phyloP scores from a whole-genome alignment of 306 rosid genomes.

The Quercus berberidifolia region DNA sequence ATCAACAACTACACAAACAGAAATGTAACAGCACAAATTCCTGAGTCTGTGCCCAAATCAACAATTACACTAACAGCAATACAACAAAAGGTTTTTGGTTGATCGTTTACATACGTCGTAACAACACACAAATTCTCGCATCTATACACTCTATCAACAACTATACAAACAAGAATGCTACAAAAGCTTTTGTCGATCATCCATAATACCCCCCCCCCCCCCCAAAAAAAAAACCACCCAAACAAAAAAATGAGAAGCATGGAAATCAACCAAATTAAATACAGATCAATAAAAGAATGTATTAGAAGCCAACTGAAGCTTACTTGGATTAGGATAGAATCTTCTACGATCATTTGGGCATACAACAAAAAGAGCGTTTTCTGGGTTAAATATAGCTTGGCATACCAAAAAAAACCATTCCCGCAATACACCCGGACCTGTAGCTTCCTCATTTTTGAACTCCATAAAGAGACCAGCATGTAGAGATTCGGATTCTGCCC shows the following conservation, averaged over 20 bases:
- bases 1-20: too few relatives aligned
- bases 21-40: too few relatives aligned
- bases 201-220: too few relatives aligned
- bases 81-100: too few relatives aligned
- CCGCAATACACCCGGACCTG: conserved; percentile 83
- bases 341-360: conserved; percentile 78
- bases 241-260: neutral
- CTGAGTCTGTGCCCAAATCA: too few relatives aligned
- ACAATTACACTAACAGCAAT: too few relatives aligned
- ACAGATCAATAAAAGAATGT: neutral
- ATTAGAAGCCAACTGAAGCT: conserved; percentile 18
- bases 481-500: conserved; percentile 44
- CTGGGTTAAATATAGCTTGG: conserved; percentile 66
- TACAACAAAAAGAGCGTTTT: conserved; percentile 65
- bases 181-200: too few relatives aligned
- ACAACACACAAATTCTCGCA: too few relatives aligned
- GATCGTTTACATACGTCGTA: too few relatives aligned
- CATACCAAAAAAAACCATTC: conserved; percentile 88
- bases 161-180: too few relatives aligned
- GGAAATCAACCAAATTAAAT: neutral
- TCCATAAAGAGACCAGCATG: conserved; percentile 60
- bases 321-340: conserved; percentile 82
- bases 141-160: too few relatives aligned
- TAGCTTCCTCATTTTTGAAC: conserved; percentile 83
- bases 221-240: neutral